Percentiles rank a stretch among this genome's conserved stretches.
Evolutionary conservation across 2,329 filamentous ascomycete genomes (phyloP).

Genomic region (Ophiostoma sp.): DNA sequence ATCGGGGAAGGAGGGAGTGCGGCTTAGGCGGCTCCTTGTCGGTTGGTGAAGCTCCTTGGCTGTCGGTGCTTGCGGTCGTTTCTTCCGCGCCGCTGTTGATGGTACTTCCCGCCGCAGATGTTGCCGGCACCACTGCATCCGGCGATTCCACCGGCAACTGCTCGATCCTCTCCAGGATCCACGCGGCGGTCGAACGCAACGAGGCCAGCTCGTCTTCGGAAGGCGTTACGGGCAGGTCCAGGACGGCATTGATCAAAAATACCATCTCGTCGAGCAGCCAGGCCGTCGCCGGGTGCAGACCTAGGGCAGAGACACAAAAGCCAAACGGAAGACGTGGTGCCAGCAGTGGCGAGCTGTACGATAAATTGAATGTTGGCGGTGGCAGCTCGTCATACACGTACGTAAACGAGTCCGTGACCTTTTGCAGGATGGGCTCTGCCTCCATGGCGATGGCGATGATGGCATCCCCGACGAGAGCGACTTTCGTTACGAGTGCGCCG

Average conservation of each 20-base stretch:
- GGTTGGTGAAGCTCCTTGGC: neutral
- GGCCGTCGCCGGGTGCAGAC: constrained; percentile 47
- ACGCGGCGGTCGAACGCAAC: constrained; percentile 42
- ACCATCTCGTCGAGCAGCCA: constrained; percentile 54
- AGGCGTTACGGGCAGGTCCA: constrained; percentile 40
- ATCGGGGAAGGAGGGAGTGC: constrained; percentile 30
- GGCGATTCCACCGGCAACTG: constrained; percentile 35
- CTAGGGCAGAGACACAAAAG: constrained; percentile 42
- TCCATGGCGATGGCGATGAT: constrained; percentile 49
- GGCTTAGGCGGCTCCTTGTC: constrained; percentile 24
- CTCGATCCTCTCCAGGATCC: constrained; percentile 43
- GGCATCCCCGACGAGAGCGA: constrained; percentile 48
- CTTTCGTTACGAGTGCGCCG: constrained; percentile 49
- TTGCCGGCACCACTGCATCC: neutral
- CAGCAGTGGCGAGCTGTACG: constrained; percentile 50
- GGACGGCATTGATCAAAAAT: constrained; percentile 45
- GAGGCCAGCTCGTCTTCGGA: constrained; percentile 41
- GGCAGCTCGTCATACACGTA: constrained; percentile 43
- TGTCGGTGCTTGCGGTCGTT: neutral
- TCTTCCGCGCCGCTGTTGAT: too few relatives aligned
- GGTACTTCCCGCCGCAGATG: neutral
- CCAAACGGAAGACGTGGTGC: constrained; percentile 45
- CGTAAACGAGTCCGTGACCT: constrained; percentile 33
- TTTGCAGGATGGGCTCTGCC: constrained; percentile 43
- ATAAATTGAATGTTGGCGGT: constrained; percentile 41